Evolutionary conservation across 169 alveolate genomes (phyloP), one percentile per base, ranked within the genome.

Genomic region (Plasmodium gonderi): DNA sequence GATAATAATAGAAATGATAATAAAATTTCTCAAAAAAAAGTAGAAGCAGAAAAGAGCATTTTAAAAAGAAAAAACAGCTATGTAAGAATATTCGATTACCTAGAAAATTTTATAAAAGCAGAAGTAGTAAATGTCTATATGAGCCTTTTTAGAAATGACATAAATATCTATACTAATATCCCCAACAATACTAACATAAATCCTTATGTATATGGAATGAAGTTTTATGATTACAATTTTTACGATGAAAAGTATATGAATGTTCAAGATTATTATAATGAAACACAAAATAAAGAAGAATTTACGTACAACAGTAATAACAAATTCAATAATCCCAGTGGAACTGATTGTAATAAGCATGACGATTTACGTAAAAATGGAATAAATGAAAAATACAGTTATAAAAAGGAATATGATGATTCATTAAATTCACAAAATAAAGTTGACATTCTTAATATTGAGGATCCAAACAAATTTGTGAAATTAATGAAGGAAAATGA

Each of bases 131-230:
- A 82, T 60, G 64, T 82, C 38, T 82, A 82, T 60, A 82, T 82
- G 92, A 82, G 74, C 29, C 80, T 82, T 72, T 82, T 82, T 82
- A 82, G 92, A 82, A 82, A 82, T 82, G 92, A 82, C 17, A 82
- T 82, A 68, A 82, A 82, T 82, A 82, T 82, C 17, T 82, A 82
- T 40, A 82, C 92, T 20, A 82, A 82, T 69, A 82, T 82, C 77
- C 92, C 92, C 20, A 82, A 82, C 44, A 82, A 82, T 69, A 47
- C 36, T 82, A 69, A 82, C 49, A 82, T 82, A 68, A 82, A 82
- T 82, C 92, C 92, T 7, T 82, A 82, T 42, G 42, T 82, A 33
- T 82, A 82, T 51, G 83, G 92, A 82, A 82, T 82, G 92, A 82
- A 68, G 12, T 82, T 82, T 82, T 82, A 82, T 74, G 92, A 82